Percentiles rank a stretch among this genome's conserved stretches.
Evolutionary conservation across 768 basidiomycete genomes (phyloP).

Genomic region (Suillus occidentalis): DNA sequence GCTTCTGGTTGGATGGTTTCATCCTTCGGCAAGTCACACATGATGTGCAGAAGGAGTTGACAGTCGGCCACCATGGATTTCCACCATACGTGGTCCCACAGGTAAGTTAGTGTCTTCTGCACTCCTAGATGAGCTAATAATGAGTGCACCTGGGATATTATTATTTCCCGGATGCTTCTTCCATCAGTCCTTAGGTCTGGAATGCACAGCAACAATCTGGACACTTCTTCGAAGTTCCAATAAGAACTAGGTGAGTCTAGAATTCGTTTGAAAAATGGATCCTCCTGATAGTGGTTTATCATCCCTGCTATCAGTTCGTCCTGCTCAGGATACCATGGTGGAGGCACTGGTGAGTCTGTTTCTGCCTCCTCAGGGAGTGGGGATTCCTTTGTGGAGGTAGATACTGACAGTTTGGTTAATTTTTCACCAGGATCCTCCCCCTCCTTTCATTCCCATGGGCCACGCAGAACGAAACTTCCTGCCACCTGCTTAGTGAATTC

Average conservation of each 20-base stretch:
- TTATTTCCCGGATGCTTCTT: neutral
- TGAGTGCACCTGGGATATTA: neutral
- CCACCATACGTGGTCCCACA: no score
- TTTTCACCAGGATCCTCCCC: neutral
- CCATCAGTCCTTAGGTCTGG: neutral
- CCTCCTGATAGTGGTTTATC: neutral
- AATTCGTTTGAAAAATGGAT: neutral
- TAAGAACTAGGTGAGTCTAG: neutral
- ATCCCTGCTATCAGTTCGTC: neutral
- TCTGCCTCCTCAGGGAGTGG: no score
- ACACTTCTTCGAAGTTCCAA: neutral
- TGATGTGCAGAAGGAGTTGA: no score
- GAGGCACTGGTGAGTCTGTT: no score
- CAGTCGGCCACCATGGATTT: no score
- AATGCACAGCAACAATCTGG: accelerated
- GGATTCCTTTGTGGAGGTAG: no score
- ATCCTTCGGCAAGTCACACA: no score
- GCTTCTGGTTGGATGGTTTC: no score
- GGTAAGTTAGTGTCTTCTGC: no score
- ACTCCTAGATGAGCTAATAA: no score
- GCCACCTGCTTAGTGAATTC: neutral
- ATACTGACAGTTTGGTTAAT: no score
- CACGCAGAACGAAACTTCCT: neutral
- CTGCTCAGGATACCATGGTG: neutral
- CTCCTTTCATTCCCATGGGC: neutral